Conservation (phyloP, 495 filamentous ascomycete genomes). For the Umbilicaria muhlenbergii region DNA sequence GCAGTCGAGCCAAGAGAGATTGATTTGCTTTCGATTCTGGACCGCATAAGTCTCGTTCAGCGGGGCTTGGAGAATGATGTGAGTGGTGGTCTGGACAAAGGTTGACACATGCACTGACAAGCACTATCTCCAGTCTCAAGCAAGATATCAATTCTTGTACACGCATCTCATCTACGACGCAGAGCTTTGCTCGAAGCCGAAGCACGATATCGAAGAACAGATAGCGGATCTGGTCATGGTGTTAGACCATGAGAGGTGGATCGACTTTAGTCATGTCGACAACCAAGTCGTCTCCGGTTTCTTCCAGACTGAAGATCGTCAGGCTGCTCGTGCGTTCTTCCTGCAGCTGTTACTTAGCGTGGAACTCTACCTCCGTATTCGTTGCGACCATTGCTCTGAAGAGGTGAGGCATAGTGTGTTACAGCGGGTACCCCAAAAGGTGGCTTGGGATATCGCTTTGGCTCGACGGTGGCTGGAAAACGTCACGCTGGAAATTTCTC, state of each 20-base stretch:
- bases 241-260: constrained; percentile 45
- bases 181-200: constrained; percentile 20
- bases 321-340: constrained; percentile 34
- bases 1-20: constrained; percentile 36
- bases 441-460: constrained; percentile 53
- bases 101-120: not conserved
- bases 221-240: constrained; percentile 52
- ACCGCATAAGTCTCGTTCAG: constrained; percentile 39
- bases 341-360: constrained; percentile 55
- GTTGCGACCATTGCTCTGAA: constrained; percentile 33
- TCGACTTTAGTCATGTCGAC: constrained; percentile 45
- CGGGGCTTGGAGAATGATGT: constrained; percentile 38
- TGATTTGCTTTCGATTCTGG: constrained; percentile 33
- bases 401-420: constrained; percentile 27
- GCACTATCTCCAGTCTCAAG: constrained; percentile 15
- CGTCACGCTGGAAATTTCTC: constrained; percentile 39
- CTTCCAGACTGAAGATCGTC: constrained; percentile 31
- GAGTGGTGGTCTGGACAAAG: not conserved
- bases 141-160: constrained; percentile 19
- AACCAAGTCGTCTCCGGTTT: constrained; percentile 53
- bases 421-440: constrained; percentile 31
- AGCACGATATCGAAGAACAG: constrained; percentile 44
- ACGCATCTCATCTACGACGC: constrained; percentile 27
- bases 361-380: constrained; percentile 49
- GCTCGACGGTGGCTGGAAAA: constrained; percentile 54